Conservation (phyloP, 495 filamentous ascomycete species). For the Penicilliopsis zonata region DNA sequence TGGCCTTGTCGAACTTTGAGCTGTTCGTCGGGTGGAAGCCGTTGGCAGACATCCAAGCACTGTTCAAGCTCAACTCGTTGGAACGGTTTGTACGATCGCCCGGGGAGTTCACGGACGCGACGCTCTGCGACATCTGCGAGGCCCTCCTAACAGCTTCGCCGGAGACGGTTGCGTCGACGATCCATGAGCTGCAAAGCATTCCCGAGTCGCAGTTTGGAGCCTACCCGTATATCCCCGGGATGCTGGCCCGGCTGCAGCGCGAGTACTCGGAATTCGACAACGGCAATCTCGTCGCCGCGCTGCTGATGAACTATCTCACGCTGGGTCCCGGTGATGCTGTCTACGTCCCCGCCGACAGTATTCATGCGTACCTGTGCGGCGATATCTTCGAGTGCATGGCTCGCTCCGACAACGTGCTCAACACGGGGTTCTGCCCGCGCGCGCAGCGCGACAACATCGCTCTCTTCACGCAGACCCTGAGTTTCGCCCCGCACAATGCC, state of each 20-base stretch:
- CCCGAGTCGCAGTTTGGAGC: constrained; percentile 37
- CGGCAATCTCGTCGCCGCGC: constrained; percentile 51
- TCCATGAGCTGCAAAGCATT: constrained; percentile 35
- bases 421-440: constrained; percentile 60
- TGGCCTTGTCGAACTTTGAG: constrained; percentile 66
- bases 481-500: constrained; percentile 45
- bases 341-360: constrained; percentile 66
- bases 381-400: constrained; percentile 85
- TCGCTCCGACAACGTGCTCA: constrained; percentile 67
- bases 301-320: constrained; percentile 62
- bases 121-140: constrained; percentile 46
- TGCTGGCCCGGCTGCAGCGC: constrained; percentile 50
- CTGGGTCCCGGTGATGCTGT: constrained; percentile 55
- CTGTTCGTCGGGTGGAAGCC: constrained; percentile 71
- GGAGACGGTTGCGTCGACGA: constrained; percentile 34
- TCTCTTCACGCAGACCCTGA: constrained; percentile 47
- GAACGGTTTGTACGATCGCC: constrained; percentile 39
- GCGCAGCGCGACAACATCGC: constrained; percentile 50
- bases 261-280: constrained; percentile 46
- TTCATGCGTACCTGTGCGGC: constrained; percentile 67
- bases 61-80: constrained; percentile 45
- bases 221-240: constrained; percentile 44
- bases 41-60: constrained; percentile 40
- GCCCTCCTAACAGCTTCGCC: constrained; percentile 43
- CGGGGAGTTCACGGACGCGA: constrained; percentile 42